phyloP scores from a whole-genome alignment of 129 eudicot species.

The Flaveria ramosissima region DNA sequence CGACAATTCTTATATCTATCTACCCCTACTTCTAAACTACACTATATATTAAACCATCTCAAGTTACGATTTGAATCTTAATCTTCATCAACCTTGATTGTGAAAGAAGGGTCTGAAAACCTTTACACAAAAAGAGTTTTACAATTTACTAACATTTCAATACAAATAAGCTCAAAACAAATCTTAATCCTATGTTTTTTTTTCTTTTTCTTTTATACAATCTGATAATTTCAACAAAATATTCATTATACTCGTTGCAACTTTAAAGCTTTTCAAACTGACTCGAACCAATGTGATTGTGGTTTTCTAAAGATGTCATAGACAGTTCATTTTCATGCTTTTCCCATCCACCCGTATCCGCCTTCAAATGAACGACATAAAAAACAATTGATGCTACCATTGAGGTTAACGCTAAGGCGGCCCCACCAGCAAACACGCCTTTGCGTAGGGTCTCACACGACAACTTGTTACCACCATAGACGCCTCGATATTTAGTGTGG shows the following conservation, averaged over 20 bases:
- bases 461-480: slow-evolving; percentile 46
- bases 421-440: slow-evolving; percentile 96
- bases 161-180: background rate
- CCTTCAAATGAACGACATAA: slow-evolving; percentile 73
- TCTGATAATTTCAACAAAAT: slow-evolving; percentile 16
- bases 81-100: background rate
- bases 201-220: no score
- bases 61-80: no score
- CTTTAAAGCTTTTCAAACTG: slow-evolving; percentile 47
- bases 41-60: no score
- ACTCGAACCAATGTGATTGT: slow-evolving; percentile 23
- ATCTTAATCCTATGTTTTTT: no score
- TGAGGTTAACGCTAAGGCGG: slow-evolving; percentile 66
- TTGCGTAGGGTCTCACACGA: slow-evolving; percentile 90
- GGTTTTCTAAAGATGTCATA: slow-evolving; percentile 53
- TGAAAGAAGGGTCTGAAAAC: slow-evolving; percentile 14
- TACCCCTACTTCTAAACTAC: no score
- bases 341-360: slow-evolving; percentile 96
- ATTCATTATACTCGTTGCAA: background rate
- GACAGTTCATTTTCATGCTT: slow-evolving; percentile 73
- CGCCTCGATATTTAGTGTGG: slow-evolving; percentile 80
- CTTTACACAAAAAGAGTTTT: background rate
- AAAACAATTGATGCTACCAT: slow-evolving; percentile 72
- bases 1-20: no score
- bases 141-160: slow-evolving; percentile 24